Evolutionary conservation across 495 filamentous ascomycete genomes (phyloP).

Genomic region (Neurospora sp.): DNA sequence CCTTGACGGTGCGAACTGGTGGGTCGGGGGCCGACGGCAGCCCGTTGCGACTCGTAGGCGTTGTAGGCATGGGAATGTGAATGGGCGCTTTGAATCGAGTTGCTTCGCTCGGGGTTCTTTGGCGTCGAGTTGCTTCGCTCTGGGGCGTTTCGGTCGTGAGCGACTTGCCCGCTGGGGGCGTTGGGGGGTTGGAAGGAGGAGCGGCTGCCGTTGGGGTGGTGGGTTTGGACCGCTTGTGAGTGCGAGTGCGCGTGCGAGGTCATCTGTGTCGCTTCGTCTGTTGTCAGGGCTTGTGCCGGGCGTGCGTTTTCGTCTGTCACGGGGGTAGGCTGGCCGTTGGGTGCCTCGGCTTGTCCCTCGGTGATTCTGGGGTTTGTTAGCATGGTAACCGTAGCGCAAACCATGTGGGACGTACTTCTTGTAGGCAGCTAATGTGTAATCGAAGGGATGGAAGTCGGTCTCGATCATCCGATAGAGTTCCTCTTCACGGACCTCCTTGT

Average conservation of each 20-base stretch:
- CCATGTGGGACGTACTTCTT: constrained; percentile 38
- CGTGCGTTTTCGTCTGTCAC: constrained; percentile 11
- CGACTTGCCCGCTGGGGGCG: background rate
- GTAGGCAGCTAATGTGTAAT: constrained; percentile 74
- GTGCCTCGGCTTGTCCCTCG: constrained; percentile 3
- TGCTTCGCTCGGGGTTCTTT: background rate
- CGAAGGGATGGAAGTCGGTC: constrained; percentile 88
- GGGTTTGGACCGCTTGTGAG: constrained; percentile 12
- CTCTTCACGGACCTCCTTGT: constrained; percentile 89
- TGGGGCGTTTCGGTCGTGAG: background rate
- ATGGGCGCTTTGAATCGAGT: background rate
- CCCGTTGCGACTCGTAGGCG: constrained; percentile 15
- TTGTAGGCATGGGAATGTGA: constrained; percentile 1
- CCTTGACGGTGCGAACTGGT: background rate
- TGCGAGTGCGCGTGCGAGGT: background rate
- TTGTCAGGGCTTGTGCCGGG: constrained; percentile 33
- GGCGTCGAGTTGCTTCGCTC: background rate
- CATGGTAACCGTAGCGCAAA: background rate
- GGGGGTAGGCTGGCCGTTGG: background rate
- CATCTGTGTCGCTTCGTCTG: constrained; percentile 24
- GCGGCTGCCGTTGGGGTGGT: constrained; percentile 5
- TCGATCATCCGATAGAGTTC: constrained; percentile 93
- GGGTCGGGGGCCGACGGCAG: constrained; percentile 18
- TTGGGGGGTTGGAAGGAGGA: background rate
- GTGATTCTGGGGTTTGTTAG: constrained; percentile 14